Evolutionary conservation across 192 early-diverging fungal species (phyloP), one percentile per base, ranked within the genome.

Genomic region (Geranomyces variabilis): DNA sequence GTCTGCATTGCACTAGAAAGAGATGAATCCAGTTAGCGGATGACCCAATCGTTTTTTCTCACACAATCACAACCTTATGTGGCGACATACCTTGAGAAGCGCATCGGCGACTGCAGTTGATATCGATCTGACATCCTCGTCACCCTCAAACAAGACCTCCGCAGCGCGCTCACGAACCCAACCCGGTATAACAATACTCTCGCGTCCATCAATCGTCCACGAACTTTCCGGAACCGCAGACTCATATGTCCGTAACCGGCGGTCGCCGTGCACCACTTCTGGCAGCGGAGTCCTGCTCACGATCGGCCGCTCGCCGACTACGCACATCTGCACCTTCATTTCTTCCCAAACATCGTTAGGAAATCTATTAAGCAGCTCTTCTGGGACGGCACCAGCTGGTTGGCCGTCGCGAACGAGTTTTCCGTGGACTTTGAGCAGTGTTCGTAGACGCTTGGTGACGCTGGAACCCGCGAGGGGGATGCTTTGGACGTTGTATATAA

Each of bases 121-220:
- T 5, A 95, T 45, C 36, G 88, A 88, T 70, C 93, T 88, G 56
- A 84, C 43, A 1, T 83, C 74, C 36, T 73, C 85, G 72, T 93
- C 91, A 3, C 92, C 92, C 31, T 88, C 85, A 75, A 95, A 91
- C 46, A 95, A 72, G 0, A 92, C 84, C 63, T 96, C 95, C 4
- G 83, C 83, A 0, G 91, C 88, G 26, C 92, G 86, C 66, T 92
- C 93, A 1, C 93, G 85, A 6, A 97, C 82, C 95, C 95, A 97
- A 0, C 90, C 87, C 21, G 95, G 95, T 5, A 97, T 74, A 4
- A 28, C 49, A 17, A 83, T 29, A 19, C 63, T 68, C 1, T 51
- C 34, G 26, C 22, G 9, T 6, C 24, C 43, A 21, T 61, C 45
- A 46, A 66, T n/a, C 14, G 48, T 31, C 1, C 48, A 51, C 28